Evolutionary conservation across 768 basidiomycete species (phyloP).

Genomic region (Lactifluus volemus): DNA sequence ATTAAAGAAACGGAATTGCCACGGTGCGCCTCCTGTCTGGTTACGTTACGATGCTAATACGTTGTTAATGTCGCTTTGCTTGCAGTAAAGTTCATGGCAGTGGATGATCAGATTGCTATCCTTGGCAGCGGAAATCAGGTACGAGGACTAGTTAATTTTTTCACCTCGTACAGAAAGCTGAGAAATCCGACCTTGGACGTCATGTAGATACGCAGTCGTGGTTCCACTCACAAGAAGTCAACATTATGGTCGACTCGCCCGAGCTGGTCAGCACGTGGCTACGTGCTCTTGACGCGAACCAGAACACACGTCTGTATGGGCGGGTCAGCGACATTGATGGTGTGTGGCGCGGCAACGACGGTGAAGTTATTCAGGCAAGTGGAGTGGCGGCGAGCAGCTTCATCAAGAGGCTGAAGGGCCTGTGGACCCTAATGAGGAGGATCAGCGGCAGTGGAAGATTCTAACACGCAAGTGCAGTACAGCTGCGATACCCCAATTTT

Average conservation of each 20-base stretch:
- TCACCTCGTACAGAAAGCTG: not conserved
- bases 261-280: slow-evolving; percentile 40
- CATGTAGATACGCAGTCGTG: slow-evolving; percentile 51
- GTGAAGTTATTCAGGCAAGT: slow-evolving; percentile 16
- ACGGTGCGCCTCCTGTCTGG: slow-evolving; percentile 31
- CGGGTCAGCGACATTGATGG: slow-evolving; percentile 16
- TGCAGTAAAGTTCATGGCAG: slow-evolving; percentile 54
- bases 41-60: not conserved
- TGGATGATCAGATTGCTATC: slow-evolving; percentile 58
- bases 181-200: not conserved
- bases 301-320: slow-evolving; percentile 35
- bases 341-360: slow-evolving; percentile 7
- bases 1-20: slow-evolving; percentile 61
- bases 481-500: not conserved
- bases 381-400: slow-evolving; percentile 7
- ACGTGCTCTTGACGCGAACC: slow-evolving; percentile 33
- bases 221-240: slow-evolving; percentile 67
- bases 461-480: not conserved
- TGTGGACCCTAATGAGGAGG: not conserved
- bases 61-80: not conserved
- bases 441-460: slow-evolving; percentile 5
- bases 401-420: slow-evolving; percentile 8
- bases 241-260: slow-evolving; percentile 44
- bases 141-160: slow-evolving; percentile 4
- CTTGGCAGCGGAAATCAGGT: slow-evolving; percentile 67